Evolutionary conservation across 140 eudicot genomes (phyloP), one percentile per base, ranked within the genome.

Genomic region (Senecio squalidus): DNA sequence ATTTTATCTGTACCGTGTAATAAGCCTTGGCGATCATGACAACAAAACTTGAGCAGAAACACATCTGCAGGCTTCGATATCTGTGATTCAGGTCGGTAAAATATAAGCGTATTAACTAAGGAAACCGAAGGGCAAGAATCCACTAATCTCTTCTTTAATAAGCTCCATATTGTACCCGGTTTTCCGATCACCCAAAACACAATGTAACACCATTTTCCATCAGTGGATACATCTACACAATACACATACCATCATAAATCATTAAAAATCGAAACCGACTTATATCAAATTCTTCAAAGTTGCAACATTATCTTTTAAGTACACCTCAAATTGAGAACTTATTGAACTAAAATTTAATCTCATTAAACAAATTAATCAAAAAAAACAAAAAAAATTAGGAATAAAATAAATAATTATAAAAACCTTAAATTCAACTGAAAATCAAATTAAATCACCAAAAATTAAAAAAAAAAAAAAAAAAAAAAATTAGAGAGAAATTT

Each of bases 181-280:
- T 70, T 69, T 13, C 83, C 90, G 1, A 61, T 39, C 2, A 81
- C 94, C 94, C 94, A 88, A 40, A 88, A 76, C 59, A 88, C 81
- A 60, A 88, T 48, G 78, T 83, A 88, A 76, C 96, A 88, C 96
- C 96, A 88, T 47, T 79, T 88, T 67, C 96, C 90, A 62, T 84
- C 94, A 4, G 94, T 84, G 4, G 90, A 81, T 50, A 88, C 81
- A 79, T 84, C 90, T 88, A 24, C 70, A 67, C 11, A 67, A 36
- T 36, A 10, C 0, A 15, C 43, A 34, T 14, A 34, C 2, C 0
- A 34, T 11, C n/a, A n/a, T n/a, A n/a, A n/a, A n/a, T n/a, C n/a
- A n/a, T n/a, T n/a, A n/a, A n/a, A n/a, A n/a, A n/a, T n/a, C n/a
- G n/a, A n/a, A n/a, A n/a, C n/a, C n/a, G n/a, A n/a, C n/a, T n/a